These are phyloP conservation scores for Bipolaris bicolor DNA, from an alignment of 2,329 filamentous ascomycete genomes.

Conservation along the genomic window DNA sequence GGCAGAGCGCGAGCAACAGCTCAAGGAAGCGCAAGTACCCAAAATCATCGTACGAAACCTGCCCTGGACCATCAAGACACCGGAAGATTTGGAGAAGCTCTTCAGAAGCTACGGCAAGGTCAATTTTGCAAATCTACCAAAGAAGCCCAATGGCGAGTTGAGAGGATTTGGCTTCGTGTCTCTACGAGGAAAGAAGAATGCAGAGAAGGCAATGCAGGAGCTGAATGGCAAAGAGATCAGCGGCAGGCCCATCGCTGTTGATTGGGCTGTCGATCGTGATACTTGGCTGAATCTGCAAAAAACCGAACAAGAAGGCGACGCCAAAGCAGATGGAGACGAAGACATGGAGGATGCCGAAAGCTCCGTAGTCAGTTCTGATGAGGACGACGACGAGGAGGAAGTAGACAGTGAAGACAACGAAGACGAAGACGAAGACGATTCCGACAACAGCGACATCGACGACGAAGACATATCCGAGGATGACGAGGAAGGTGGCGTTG, in stretches of 20 bases:
- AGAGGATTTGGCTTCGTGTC: conserved; percentile 93
- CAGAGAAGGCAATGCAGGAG: conserved; percentile 81
- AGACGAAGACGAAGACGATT: conserved; percentile 33
- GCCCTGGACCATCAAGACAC: conserved; percentile 91
- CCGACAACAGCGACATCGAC: conserved; percentile 52
- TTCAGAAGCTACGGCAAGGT: conserved; percentile 92
- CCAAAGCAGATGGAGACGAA: conserved; percentile 50
- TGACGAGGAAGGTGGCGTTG: conserved; percentile 51
- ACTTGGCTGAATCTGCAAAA: conserved; percentile 73
- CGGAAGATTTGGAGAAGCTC: conserved; percentile 77
- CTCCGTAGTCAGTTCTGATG: conserved; percentile 47
- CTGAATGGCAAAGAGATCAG: conserved; percentile 92
- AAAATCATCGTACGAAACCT: conserved; percentile 91
- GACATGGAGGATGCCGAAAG: conserved; percentile 46
- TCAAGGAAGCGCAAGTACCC: conserved; percentile 71
- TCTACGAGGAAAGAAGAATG: conserved; percentile 85
- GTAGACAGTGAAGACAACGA: conserved; percentile 37
- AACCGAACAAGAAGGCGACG: conserved; percentile 43
- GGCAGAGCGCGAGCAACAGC: conserved; percentile 68
- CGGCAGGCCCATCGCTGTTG: conserved; percentile 86
- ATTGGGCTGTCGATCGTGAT: conserved; percentile 94
- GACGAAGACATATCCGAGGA: conserved; percentile 44
- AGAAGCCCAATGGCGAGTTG: conserved; percentile 69
- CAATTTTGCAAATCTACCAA: conserved; percentile 84
- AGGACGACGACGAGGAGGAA: conserved; percentile 47